Base-by-base conservation (phyloP, 2,329 filamentous ascomycete genomes). In the Cercospora sp. region DNA sequence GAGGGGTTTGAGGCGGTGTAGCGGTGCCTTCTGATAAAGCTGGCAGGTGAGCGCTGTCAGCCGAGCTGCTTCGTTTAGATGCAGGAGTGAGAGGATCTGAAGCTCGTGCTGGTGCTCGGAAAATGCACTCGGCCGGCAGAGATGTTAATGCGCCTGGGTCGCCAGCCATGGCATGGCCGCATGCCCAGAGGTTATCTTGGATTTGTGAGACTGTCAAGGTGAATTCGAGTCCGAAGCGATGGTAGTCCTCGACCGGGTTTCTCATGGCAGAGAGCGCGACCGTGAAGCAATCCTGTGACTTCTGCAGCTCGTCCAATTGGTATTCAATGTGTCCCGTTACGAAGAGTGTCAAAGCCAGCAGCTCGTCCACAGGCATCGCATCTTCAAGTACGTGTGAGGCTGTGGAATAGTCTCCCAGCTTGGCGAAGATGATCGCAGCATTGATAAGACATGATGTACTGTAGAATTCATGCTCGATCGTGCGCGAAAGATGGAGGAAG, bases 261-360 rank as follows among this genome's bases (percentile, higher is more conserved):
- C 70, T 31, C 18, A 76, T 55, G 3, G 51, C 53, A 12, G 67
- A 51, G 30, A 75, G 60, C 13, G 69, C 71, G 20, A 69, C 64
- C 20, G 72, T 67, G 26, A 77, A 72, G 64, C 72, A 72, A 23
- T 70, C 68, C 20, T 73, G 62, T 7, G 71, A 70, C 16, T 73
- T 69, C 6, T 67, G 59, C 9, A 70, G 60, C 18, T 74, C 63
- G 1, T 70, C 68, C 18, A 74, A 58, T 51, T 77, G 76, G 60
- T 71, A 73, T 31, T 75, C 68, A 20, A 76, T 64, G 13, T 77
- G 64, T 23, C 74, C 77, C 39, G 75, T 69, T n/a, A 79, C 58
- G 60, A 73, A 79, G 6, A 74, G 68, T 2, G 72, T 72, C 9
- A 78, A 30, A 1, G 73, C 60, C 8, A 72, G 64, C 6, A 45